Evolutionary conservation across 768 basidiomycete genomes (phyloP), one percentile per base, ranked within the genome.

Genomic region (Hypsizygus marmoreus): DNA sequence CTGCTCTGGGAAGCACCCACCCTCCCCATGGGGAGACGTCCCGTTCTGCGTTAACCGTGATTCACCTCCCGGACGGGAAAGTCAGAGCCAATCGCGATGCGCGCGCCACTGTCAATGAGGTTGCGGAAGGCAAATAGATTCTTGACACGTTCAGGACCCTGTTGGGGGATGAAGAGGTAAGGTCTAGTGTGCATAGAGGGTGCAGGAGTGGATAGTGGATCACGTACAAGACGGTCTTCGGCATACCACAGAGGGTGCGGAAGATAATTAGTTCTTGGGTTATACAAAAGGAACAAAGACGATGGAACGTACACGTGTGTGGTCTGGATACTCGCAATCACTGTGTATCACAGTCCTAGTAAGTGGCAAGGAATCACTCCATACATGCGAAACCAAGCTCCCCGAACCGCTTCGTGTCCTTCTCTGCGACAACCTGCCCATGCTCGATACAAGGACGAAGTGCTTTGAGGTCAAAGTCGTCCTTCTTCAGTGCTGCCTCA

Each of bases 311-410:
- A 84, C 72, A 75, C 84, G 65, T 88, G 86, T 2, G 83, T 87
- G 6, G 87, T 86, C 60, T 89, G 87, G n/a, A 87, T 71, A 51
- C 83, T 86, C 11, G 81, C 84, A 47, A 89, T 88, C 23, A 88
- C 83, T 86, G n/a, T 11, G 11, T 10, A 31, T 14, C 19, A n/a
- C 10, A 34, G 24, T 4, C 11, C 10, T 2, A 8, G 23, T 24
- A 6, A 20, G 19, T n/a, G 14, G 11, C 10, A 49, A 10, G 4
- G 4, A 13, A 13, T n/a, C n/a, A n/a, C n/a, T n/a, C n/a, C n/a
- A n/a, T n/a, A n/a, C 8, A 10, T 24, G 5, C 43, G 43, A 31
- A 13, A 33, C 85, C 87, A 3, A 88, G 74, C 40, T 67, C 72
- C 11, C 80, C 85, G 16, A 87, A 69, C 9, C 85, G 74, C n/a